Percentiles rank a stretch among this genome's conserved stretches.
phyloP scores from a whole-genome alignment of 2,329 filamentous ascomycete genomes.

The Trichophyton mentagrophytes region DNA sequence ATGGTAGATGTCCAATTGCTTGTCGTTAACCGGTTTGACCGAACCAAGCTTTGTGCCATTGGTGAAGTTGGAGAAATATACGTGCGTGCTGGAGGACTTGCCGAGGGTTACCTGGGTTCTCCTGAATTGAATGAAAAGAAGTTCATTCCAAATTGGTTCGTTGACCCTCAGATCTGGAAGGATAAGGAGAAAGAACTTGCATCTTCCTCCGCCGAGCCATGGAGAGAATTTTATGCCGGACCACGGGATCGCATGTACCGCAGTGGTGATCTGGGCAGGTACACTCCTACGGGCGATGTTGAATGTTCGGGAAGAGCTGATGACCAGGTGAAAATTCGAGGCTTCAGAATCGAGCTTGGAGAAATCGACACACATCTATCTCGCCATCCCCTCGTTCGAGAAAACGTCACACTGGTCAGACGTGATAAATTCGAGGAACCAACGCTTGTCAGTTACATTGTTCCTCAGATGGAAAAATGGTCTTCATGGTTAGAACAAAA shows the following conservation, averaged over 20 bases:
- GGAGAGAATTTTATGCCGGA: constrained; percentile 66
- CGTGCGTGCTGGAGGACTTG: constrained; percentile 67
- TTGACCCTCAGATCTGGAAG: constrained; percentile 57
- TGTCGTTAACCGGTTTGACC: constrained; percentile 59
- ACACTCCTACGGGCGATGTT: constrained; percentile 56
- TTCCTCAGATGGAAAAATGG: constrained; percentile 70
- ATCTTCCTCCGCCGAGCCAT: constrained; percentile 49
- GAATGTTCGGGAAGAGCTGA: constrained; percentile 72
- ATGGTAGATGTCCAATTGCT: constrained; percentile 85
- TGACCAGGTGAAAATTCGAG: constrained; percentile 87
- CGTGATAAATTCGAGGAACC: constrained; percentile 76
- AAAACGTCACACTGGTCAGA: constrained; percentile 74
- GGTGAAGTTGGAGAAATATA: constrained; percentile 79
- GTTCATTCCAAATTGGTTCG: constrained; percentile 77
- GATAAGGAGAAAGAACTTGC: constrained; percentile 47
- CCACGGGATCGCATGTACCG: constrained; percentile 77
- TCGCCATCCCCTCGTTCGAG: constrained; percentile 60
- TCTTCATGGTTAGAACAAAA: constrained; percentile 49
- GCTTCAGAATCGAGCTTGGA: constrained; percentile 86
- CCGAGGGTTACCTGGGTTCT: constrained; percentile 61
- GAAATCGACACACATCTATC: constrained; percentile 82
- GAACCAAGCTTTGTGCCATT: constrained; percentile 57
- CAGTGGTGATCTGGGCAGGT: constrained; percentile 74
- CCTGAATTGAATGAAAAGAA: constrained; percentile 57
- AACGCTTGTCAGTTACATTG: constrained; percentile 77